Evolutionary conservation across 2,329 filamentous ascomycete species (phyloP).

Genomic region (Elsinoe australis): DNA sequence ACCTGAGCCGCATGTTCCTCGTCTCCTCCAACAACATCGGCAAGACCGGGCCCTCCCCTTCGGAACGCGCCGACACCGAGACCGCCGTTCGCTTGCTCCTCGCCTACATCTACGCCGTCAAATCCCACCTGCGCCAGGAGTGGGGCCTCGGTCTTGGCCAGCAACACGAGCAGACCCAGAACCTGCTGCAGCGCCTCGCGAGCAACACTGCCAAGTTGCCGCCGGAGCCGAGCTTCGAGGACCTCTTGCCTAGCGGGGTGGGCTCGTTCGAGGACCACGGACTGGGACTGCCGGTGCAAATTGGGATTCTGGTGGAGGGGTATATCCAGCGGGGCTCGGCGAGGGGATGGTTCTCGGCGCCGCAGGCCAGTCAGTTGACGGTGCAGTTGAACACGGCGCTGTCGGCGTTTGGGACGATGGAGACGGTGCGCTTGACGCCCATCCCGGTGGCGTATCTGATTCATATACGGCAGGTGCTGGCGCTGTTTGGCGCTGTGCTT

Average conservation of each 20-base stretch:
- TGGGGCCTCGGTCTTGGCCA: slow-evolving; percentile 44
- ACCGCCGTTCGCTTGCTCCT: slow-evolving; percentile 51
- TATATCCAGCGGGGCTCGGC: slow-evolving; percentile 52
- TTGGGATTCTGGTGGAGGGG: slow-evolving; percentile 52
- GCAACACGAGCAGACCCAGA: neutral
- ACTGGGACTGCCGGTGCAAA: slow-evolving; percentile 52
- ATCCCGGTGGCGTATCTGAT: slow-evolving; percentile 59
- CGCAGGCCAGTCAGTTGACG: slow-evolving; percentile 51
- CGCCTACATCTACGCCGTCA: slow-evolving; percentile 55
- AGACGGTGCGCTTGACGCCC: slow-evolving; percentile 57
- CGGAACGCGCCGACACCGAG: slow-evolving; percentile 51
- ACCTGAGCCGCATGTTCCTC: slow-evolving; percentile 51
- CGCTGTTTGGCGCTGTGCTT: slow-evolving; percentile 52
- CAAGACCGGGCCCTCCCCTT: slow-evolving; percentile 29
- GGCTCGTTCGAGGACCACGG: slow-evolving; percentile 49
- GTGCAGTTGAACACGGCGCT: slow-evolving; percentile 50
- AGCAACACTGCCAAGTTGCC: slow-evolving; percentile 22
- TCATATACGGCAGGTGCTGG: slow-evolving; percentile 57
- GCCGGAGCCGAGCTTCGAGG: slow-evolving; percentile 30
- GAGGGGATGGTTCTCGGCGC: slow-evolving; percentile 53
- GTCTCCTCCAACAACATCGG: slow-evolving; percentile 36
- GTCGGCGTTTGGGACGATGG: slow-evolving; percentile 55
- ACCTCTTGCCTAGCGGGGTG: slow-evolving; percentile 29
- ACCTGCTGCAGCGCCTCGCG: slow-evolving; percentile 25
- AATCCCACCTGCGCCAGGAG: slow-evolving; percentile 57